phyloP scores from a whole-genome alignment of 176 grass and related monocot genomes.

The Avena insularis region DNA sequence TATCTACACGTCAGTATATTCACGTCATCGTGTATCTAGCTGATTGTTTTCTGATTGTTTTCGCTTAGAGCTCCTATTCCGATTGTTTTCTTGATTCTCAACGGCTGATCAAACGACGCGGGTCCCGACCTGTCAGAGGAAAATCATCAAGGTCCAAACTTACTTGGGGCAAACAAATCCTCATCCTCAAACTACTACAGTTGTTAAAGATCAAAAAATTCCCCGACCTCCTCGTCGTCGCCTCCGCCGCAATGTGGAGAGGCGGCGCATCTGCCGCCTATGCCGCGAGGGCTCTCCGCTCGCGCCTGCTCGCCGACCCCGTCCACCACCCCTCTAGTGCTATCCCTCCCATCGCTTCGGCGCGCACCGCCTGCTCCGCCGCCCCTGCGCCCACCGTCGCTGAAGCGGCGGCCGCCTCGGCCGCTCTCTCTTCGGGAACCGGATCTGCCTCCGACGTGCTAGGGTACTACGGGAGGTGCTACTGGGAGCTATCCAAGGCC shows the following conservation, averaged over 20 bases:
- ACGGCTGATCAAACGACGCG: no score
- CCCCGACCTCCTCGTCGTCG: background rate
- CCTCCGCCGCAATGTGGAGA: constrained; percentile 61
- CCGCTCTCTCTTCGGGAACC: constrained; percentile 43
- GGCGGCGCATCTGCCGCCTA: constrained; percentile 41
- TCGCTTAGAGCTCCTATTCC: no score
- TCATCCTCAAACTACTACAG: no score
- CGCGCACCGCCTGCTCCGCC: constrained; percentile 24
- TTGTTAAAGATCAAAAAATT: background rate
- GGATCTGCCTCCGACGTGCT: constrained; percentile 55
- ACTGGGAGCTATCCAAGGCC: constrained; percentile 94
- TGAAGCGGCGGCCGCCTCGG: constrained; percentile 37
- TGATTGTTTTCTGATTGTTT: no score
- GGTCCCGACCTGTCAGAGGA: no score
- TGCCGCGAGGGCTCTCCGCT: constrained; percentile 48
- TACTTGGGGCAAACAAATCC: no score
- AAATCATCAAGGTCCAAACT: no score
- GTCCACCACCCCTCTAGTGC: background rate
- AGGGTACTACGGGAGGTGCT: constrained; percentile 74
- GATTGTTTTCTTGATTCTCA: no score
- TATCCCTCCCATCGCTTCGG: constrained; percentile 24
- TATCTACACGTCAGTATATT: no score
- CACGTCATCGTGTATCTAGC: no score
- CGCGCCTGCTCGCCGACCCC: constrained; percentile 27
- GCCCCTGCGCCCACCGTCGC: constrained; percentile 28